Evolutionary conservation across 1,284 basidiomycete genomes (phyloP), one percentile per base, ranked within the genome.

Genomic region (Erythrobasidium hasegawianum): DNA sequence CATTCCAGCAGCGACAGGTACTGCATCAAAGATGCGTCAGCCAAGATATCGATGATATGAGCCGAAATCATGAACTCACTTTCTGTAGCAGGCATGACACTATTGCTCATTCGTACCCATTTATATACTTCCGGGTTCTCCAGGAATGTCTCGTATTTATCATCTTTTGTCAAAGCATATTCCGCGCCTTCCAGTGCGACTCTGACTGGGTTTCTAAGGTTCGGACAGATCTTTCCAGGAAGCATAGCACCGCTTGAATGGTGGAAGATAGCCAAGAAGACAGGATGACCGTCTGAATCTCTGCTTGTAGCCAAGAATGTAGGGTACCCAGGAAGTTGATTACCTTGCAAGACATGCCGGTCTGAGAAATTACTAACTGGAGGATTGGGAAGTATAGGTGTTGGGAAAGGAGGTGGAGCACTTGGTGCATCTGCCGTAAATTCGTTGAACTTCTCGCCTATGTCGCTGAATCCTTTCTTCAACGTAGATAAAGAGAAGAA

Each of bases 101-200:
- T 33, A 20, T 65, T 65, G 2, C 43, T 57, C 18, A 55, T 57
- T 1, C 62, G 41, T 1, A 65, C 56, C 62, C 62, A 65, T 20
- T 65, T 65, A 13, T 57, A 43, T 16, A 58, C 40, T 41, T 65
- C 62, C 7, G 45, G 41, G 29, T 65, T 65, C 26, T 65, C 62
- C 4, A 65, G 33, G 29, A 65, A 65, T 11, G 62, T 65, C 47
- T 65, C 62, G 56, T 65, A 65, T 22, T 58, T 57, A 33, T 65
- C 62, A 29, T 41, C 39, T 24, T 65, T 52, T 18, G 43, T 65
- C 29, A 65, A 45, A 16, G 10, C 55, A 26, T 57, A 57, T 38
- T 65, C 62, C 10, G 50, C 52, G n/a, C 62, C 62, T 24, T 65
- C 62, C 29, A 40, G 11, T 7, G 62, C 55, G 16, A 65, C 62